A percentile compares a stretch with the other conserved stretches of the same genome.
Conservation (phyloP, 148 eudicot species). For the Silene conica region DNA sequence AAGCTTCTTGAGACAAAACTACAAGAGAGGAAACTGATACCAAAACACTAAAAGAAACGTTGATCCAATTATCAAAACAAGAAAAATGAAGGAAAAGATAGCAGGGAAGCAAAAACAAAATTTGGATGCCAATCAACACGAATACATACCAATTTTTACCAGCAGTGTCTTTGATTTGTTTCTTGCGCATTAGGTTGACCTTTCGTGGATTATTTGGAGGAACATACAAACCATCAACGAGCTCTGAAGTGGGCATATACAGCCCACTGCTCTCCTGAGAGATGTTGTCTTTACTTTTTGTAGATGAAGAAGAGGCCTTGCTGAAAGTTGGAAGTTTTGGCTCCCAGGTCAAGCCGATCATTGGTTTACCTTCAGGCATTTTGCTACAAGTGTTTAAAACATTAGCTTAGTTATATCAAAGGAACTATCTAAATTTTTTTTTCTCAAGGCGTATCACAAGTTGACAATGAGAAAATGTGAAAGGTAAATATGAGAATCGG, state of each 20-base stretch:
- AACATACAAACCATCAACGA: constrained; percentile 74
- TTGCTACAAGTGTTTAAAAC: neutral
- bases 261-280: constrained; percentile 18
- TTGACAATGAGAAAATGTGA: too few species aligned
- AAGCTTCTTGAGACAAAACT: neutral
- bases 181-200: constrained; percentile 52
- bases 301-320: constrained; percentile 23
- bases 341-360: constrained; percentile 73
- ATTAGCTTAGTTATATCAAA: neutral
- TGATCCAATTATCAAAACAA: neutral
- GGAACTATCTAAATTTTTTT: neutral
- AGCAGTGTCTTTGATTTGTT: constrained; percentile 77
- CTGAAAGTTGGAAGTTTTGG: constrained; percentile 50
- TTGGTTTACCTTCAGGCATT: constrained; percentile 40
- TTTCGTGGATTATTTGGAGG: constrained; percentile 77
- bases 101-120: neutral
- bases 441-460: too few species aligned
- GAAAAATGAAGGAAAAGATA: neutral
- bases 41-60: neutral
- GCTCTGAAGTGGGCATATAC: constrained; percentile 53
- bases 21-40: neutral
- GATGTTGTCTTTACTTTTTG: constrained; percentile 9
- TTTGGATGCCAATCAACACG: neutral
- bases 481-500: too few species aligned
- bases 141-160: constrained; percentile 62